A percentile compares a stretch with the other conserved stretches of the same genome.
These are phyloP conservation scores for Oleoguttula mirabilis DNA, from an alignment of 495 filamentous ascomycete genomes.

Conservation along the genomic window DNA sequence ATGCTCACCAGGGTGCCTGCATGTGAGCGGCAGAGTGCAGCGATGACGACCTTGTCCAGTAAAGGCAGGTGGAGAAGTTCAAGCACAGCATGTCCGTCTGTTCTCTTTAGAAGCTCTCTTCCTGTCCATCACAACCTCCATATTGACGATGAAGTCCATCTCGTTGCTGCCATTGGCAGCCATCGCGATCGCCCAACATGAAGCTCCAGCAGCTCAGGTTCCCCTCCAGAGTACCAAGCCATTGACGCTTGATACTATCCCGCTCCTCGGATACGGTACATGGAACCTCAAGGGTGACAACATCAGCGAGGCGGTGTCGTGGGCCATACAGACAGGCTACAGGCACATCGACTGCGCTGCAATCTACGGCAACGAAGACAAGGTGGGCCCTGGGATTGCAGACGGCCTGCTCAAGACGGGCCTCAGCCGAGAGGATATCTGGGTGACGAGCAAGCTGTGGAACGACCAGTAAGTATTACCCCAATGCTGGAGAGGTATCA, in stretches of 20 bases:
- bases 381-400: conserved; percentile 35
- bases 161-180: conserved; percentile 13
- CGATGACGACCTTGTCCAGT: background rate
- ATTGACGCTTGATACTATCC: conserved; percentile 20
- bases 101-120: no score
- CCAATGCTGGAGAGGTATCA: background rate
- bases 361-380: conserved; percentile 35
- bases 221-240: conserved; percentile 4
- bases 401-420: conserved; percentile 33
- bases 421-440: conserved; percentile 34
- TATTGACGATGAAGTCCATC: conserved; percentile 12
- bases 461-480: conserved; percentile 34
- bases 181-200: conserved; percentile 1
- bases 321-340: conserved; percentile 38
- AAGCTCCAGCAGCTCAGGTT: conserved; percentile 3
- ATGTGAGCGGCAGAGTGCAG: no score
- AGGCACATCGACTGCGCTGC: conserved; percentile 36
- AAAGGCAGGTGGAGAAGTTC: background rate
- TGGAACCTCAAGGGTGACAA: conserved; percentile 26
- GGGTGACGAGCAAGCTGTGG: conserved; percentile 40
- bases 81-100: no score
- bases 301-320: conserved; percentile 23
- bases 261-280: conserved; percentile 25
- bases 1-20: no score
- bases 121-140: no score